Evolutionary conservation across 495 filamentous ascomycete genomes (phyloP).

Genomic region (Neurospora sublineolata): DNA sequence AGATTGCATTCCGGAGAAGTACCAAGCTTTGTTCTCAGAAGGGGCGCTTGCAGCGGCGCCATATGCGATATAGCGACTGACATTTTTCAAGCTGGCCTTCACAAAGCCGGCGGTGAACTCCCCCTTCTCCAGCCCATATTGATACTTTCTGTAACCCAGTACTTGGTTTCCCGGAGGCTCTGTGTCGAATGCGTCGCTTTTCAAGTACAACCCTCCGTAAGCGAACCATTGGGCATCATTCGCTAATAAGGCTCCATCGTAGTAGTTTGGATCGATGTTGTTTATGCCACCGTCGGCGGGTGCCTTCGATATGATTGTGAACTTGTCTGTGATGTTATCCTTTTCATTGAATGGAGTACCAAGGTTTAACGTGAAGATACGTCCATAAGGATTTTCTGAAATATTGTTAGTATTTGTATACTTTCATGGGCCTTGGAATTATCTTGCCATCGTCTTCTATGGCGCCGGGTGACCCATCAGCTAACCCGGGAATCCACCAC

Average conservation of each 20-base stretch:
- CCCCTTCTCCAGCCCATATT: conserved; percentile 31
- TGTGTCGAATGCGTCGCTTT: conserved; percentile 6
- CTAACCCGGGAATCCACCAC: conserved; percentile 34
- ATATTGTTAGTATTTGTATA: neutral
- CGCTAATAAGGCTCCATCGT: conserved; percentile 53
- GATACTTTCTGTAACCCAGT: conserved; percentile 40
- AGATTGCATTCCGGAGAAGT: conserved; percentile 51
- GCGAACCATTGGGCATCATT: conserved; percentile 50
- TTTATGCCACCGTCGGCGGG: conserved; percentile 31
- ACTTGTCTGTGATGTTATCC: conserved; percentile 41
- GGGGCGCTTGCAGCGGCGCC: conserved; percentile 54
- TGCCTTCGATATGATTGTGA: conserved; percentile 34
- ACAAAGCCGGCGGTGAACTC: conserved; percentile 33
- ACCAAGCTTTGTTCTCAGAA: conserved; percentile 62
- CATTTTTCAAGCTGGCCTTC: conserved; percentile 19
- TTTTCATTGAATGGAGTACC: conserved; percentile 44
- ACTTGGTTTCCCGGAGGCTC: conserved; percentile 27
- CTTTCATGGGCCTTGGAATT: neutral
- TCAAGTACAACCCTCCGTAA: conserved; percentile 35
- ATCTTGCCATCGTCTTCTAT: conserved; percentile 25
- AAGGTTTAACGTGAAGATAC: conserved; percentile 47
- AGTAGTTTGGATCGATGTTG: conserved; percentile 47
- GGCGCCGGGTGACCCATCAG: conserved; percentile 20
- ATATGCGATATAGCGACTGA: conserved; percentile 54
- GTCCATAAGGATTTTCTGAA: conserved; percentile 33